Evolutionary conservation across 208 protist genomes (phyloP), one percentile per base, ranked within the genome.

Genomic region (Leishmania tropica): DNA sequence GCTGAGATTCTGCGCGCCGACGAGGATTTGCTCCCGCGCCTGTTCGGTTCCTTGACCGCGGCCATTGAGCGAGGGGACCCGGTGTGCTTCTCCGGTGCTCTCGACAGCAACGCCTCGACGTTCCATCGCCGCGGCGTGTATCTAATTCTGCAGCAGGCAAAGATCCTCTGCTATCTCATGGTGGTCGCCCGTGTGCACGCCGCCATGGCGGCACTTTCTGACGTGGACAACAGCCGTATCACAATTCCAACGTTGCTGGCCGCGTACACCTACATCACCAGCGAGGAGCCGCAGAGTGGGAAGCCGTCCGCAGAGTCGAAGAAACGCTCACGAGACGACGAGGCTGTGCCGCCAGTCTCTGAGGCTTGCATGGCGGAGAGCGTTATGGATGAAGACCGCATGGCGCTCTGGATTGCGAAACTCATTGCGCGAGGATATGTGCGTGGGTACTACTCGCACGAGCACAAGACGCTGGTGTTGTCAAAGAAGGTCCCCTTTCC

Each of bases 401-500:
- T 97, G 89, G 87, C 85, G 1, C 87, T 92, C 60, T 95, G 92
- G 89, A 80, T 92, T 37, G 87, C 87, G 21, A 89, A 92, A 62
- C 90, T 97, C 6, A 96, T 97, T 56, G 87, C 94, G 24, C 81
- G 78, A 15, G 91, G 91, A 8, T 87, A 93, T 67, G 84, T 96
- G 24, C 88, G 91, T 10, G 94, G 94, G 0, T 97, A 97, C 80
- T 86, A 96, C 62, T 97, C 94, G 4, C 88, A 94, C 77, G 94
- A 97, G 78, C 90, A 95, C 85, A 94, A 91, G 71, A 96, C 92
- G 6, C 62, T 97, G 56, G 94, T 97, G 0, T 67, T 97, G 35
- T 94, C 94, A 3, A 92, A 92, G 42, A 91, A 90, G 62, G 64
- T 79, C 21, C 91, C 94, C 24, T 97, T 97, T 70, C 91, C 92